These are phyloP conservation scores for Cyclocybe aegerita DNA, from an alignment of 768 basidiomycete genomes.

Conservation along the genomic window DNA sequence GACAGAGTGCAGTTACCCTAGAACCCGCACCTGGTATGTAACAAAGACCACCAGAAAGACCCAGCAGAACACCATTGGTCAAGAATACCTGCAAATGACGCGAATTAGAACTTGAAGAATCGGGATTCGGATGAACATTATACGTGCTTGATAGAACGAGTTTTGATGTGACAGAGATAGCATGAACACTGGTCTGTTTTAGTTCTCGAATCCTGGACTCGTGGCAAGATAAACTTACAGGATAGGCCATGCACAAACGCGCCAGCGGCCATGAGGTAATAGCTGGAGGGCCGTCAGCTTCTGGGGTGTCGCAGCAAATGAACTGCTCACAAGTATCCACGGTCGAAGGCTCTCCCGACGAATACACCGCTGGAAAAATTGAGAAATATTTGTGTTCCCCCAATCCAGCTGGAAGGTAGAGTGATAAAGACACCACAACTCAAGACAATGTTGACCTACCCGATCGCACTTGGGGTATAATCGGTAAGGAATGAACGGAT, in stretches of 20 bases:
- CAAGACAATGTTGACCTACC: constrained; percentile 10
- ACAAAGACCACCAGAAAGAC: constrained; percentile 46
- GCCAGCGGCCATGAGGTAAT: constrained; percentile 20
- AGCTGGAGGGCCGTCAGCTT: constrained; percentile 8
- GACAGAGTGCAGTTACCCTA: neutral
- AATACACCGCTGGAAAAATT: constrained; percentile 43
- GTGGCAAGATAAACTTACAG: constrained; percentile 14
- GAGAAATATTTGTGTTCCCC: constrained; percentile 49
- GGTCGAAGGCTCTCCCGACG: constrained; percentile 47
- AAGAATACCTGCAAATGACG: constrained; percentile 44
- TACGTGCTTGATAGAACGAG: constrained; percentile 32
- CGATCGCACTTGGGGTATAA: constrained; percentile 22
- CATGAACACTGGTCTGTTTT: constrained; percentile 25
- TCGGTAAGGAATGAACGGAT: constrained; percentile 19
- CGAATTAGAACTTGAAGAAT: neutral
- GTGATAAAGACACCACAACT: neutral
- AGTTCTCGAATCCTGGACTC: neutral
- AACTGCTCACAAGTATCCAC: constrained; percentile 47
- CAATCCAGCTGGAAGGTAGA: constrained; percentile 41
- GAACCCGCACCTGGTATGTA: constrained; percentile 35
- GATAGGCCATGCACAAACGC: constrained; percentile 24
- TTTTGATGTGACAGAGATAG: constrained; percentile 32
- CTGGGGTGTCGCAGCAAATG: neutral
- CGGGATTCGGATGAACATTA: neutral
- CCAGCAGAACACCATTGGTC: constrained; percentile 47